A percentile compares a stretch with the other conserved stretches of the same genome.
phyloP scores from a whole-genome alignment of 371 early-diverging fungal species.

The Polyrhizophydium stewartii region DNA sequence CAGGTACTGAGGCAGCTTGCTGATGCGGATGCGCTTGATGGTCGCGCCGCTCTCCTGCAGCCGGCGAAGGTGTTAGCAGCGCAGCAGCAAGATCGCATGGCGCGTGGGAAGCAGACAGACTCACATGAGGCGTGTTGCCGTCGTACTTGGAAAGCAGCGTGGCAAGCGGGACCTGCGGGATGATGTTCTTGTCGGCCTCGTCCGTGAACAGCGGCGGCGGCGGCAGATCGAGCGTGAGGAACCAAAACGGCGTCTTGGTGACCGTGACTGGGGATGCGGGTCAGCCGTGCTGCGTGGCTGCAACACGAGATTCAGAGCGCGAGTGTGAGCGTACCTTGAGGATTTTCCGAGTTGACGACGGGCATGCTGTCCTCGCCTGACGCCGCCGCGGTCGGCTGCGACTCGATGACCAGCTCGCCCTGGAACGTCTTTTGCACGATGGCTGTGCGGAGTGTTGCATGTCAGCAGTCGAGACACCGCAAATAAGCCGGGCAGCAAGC shows the following conservation, averaged over 20 bases:
- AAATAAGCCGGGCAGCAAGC: too few species aligned
- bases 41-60: constrained; percentile 60
- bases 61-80: background rate
- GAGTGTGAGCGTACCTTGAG: too few species aligned
- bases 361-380: background rate
- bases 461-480: background rate
- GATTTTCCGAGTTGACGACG: too few species aligned
- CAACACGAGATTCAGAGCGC: too few species aligned
- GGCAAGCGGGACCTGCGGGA: constrained; percentile 85
- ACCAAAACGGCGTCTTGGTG: constrained; percentile 67
- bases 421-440: constrained; percentile 3
- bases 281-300: too few species aligned
- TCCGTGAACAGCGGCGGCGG: constrained; percentile 90
- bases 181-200: constrained; percentile 80
- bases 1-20: constrained; percentile 75
- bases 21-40: constrained; percentile 68
- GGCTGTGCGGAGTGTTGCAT: background rate
- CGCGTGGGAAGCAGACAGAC: background rate
- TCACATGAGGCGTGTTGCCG: constrained; percentile 36
- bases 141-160: constrained; percentile 82
- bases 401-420: background rate
- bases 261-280: constrained; percentile 32
- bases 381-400: background rate
- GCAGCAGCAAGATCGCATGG: background rate
- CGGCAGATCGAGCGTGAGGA: constrained; percentile 88